Evolutionary conservation across 1,284 basidiomycete species (phyloP).

Genomic region (Austroboletus olivaceoglutinosus): DNA sequence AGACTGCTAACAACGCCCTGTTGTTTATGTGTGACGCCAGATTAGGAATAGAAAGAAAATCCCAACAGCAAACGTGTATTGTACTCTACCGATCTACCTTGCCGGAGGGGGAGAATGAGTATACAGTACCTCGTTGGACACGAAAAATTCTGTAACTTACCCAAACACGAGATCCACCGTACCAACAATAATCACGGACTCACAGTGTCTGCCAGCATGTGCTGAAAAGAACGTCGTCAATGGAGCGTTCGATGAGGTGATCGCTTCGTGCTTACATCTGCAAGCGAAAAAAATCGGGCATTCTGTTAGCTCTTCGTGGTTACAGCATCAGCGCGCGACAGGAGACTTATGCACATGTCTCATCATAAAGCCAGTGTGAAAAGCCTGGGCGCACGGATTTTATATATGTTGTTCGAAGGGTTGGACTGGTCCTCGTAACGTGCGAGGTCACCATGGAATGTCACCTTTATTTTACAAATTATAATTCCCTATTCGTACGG

Average conservation of each 20-base stretch:
- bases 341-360: slow-evolving; percentile 68
- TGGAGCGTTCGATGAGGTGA: slow-evolving; percentile 16
- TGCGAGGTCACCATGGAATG: too few species aligned
- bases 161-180: slow-evolving; percentile 91
- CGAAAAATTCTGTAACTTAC: slow-evolving; percentile 43
- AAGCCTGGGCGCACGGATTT: slow-evolving; percentile 94
- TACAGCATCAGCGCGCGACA: neutral
- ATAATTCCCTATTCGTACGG: too few species aligned
- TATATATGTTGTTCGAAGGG: too few species aligned
- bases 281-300: slow-evolving; percentile 5
- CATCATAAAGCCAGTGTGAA: slow-evolving; percentile 96
- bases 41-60: neutral
- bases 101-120: slow-evolving; percentile 15
- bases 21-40: too few species aligned
- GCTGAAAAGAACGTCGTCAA: slow-evolving; percentile 46
- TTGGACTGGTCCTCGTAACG: too few species aligned
- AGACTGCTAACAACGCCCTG: too few species aligned
- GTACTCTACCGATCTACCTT: slow-evolving; percentile 38
- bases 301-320: slow-evolving; percentile 2
- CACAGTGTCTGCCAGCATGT: slow-evolving; percentile 91
- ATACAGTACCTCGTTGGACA: too few species aligned
- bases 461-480: too few species aligned
- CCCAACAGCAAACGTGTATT: slow-evolving; percentile 8
- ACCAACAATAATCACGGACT: slow-evolving; percentile 90
- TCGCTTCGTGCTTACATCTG: slow-evolving; percentile 53